Evolutionary conservation across 768 basidiomycete species (phyloP), one percentile per base, ranked within the genome.

Genomic region (Phlebiopsis gigantea): DNA sequence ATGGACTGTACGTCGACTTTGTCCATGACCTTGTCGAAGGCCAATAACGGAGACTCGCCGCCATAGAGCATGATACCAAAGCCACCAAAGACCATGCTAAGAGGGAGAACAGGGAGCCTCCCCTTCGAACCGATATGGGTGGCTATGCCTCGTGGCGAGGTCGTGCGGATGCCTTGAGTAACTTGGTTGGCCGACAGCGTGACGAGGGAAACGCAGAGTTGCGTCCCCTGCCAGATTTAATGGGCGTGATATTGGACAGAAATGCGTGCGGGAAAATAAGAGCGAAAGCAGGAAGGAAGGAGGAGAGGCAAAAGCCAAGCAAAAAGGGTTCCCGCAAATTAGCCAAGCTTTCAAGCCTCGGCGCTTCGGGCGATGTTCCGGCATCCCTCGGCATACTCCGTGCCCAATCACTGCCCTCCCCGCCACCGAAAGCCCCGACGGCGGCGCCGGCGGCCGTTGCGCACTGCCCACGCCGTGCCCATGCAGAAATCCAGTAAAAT

Each of bases 1-100:
- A 88, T 74, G 62, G 87, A 85, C 72, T 82, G 81, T 68, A 88
- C 71, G 68, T 88, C 87, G 55, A 82, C 76, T 66, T 81, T 82
- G 61, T 76, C 76, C 61, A 79, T 69, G 61, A 84, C 69, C 59
- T 77, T 65, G 63, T 74, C 71, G 62, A 61, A 54, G 29, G 79
- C 72, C 65, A 81, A 75, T 60, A 80, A 74, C 61, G 77, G 69
- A 63, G 82, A 72, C 19, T 80, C 80, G 41, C 75, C 77, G 69
- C 77, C 80, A 63, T 83, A 72, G 45, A 84, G 80, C 69, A 87
- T 48, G 25, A 48, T 48, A 30, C 47, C 47, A n/a, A 48, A n/a
- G 9, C 47, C 47, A 19, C 47, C 47, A 19, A 48, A 48, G 29
- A 48, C 47, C 50, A 51, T 51, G 31, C 21, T 39, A 83, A 86